Conservation (phyloP, 495 filamentous ascomycete species). For the Penicillium paxilli region DNA sequence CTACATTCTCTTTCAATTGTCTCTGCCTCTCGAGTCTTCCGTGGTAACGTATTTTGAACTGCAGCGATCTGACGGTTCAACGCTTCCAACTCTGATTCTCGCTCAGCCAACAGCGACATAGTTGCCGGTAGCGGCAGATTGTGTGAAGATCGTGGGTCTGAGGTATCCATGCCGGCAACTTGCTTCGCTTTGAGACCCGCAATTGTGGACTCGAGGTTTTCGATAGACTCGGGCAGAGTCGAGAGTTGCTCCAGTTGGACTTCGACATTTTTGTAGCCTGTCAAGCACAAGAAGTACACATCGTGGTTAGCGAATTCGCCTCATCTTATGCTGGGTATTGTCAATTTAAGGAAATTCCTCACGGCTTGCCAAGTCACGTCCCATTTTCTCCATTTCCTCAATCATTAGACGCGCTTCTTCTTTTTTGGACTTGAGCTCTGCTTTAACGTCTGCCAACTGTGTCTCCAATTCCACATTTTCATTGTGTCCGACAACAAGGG, state of each 20-base stretch:
- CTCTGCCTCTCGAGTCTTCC: conserved; percentile 71
- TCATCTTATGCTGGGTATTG: background rate
- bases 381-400: conserved; percentile 66
- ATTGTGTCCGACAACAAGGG: conserved; percentile 73
- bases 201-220: conserved; percentile 60
- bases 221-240: conserved; percentile 62
- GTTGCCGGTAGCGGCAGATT: conserved; percentile 43
- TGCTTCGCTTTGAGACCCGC: conserved; percentile 51
- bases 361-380: conserved; percentile 57
- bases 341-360: conserved; percentile 12
- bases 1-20: conserved; percentile 68
- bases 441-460: conserved; percentile 69
- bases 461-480: conserved; percentile 83
- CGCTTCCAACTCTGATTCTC: conserved; percentile 60
- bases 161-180: conserved; percentile 34
- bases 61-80: conserved; percentile 68
- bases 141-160: conserved; percentile 36
- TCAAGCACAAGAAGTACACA: background rate
- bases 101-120: conserved; percentile 46
- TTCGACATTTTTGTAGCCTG: conserved; percentile 64
- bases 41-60: conserved; percentile 63
- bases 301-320: background rate
- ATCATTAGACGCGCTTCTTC: conserved; percentile 74
- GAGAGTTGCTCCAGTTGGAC: conserved; percentile 59
- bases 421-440: conserved; percentile 74